Base-by-base conservation (phyloP, 2,329 filamentous ascomycete species). In the Trichoderma oligosporum region DNA sequence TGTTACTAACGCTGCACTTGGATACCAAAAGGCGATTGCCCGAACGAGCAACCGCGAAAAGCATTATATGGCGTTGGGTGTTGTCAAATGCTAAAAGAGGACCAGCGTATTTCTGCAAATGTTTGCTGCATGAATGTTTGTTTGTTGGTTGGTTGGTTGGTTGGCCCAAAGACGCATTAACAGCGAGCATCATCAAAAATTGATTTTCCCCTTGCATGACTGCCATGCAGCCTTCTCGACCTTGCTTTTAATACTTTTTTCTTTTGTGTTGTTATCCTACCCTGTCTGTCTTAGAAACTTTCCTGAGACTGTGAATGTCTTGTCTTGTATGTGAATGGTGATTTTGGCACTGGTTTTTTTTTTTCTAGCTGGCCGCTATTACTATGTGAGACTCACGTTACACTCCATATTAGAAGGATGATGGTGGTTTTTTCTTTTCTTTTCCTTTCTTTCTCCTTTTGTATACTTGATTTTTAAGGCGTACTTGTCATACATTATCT, bases 31-130 rank as follows among this genome's bases (percentile, higher is more conserved):
- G 36, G 35, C 47, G 47, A 46, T 38, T 56, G 33, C 39, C 24
- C n/a, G 11, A 33, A 6, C 16, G 33, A 49, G 47, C 33, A 33
- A 38, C 24, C 35, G 44, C 53, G 18, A n/a, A 31, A 29, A 46
- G 47, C 56, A 58, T 58, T 39, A 20, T 33, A 46, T 25, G 38
- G 47, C 47, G 46, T 58, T 56, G 44, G 53, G 44, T 25, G 18
- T 56, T 56, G 35, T 33, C 24, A 16, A 20, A 6, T 22, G 22
- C 41, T 29, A 29, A n/a, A 38, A 24, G 29, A 36, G 29, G 20
- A 16, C 2, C n/a, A 20, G n/a, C 31, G n/a, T 16, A 36, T 54
- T 6, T 31, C n/a, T 48, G 31, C 46, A 25, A 4, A 33, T 18
- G 14, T 36, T 49, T 33, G 27, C 20, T 33, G 27, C 16, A 46